Base-by-base conservation (phyloP, 257 asterid genomes). In the Nicotiana otophora region DNA sequence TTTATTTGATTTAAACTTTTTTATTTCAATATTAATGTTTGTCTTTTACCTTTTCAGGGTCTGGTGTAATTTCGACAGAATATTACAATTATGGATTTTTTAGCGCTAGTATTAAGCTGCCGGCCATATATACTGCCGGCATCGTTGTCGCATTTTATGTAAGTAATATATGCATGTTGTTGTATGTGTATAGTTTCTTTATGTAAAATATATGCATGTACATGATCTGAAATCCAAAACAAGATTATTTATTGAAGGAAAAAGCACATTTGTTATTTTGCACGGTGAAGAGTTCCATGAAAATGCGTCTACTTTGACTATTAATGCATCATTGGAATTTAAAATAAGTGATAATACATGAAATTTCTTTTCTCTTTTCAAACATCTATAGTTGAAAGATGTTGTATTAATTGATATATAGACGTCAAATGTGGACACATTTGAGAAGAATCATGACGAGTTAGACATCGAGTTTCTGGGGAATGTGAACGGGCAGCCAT, bases 371-470 rank as follows among this genome's bases (percentile, higher is more conserved):
- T 23, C 26, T 23, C 26, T 23, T 23, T 23, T 23, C 26, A 23
- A 23, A 23, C 26, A 23, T 23, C 26, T 23, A 23, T 23, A 23
- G 26, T 23, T 23, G 26, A 23, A 23, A 23, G 26, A 23, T 23
- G 48, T 42, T 42, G 48, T 42, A 42, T 42, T 26, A 28, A 28
- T 64, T 28, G 19, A 64, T 82, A 15, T 84, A 62, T 39, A 94
- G 99, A 91, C 95, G 81, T 96, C 99, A 58, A 96, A 96, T 74
- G 95, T 85, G 72, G 98, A 94, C 84, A 93, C 92, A 36, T 96
- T 94, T 82, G 99, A 96, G 86, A 93, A 77, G 93, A 96, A 92
- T 84, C 98, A 96, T 77, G 98, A 96, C 54, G 98, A 96, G 89
- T 78, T 96, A 82, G 99, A 96, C 85, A 89, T 94, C 0, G 99